A percentile compares a stretch with the other conserved stretches of the same genome.
Conservation (phyloP, 805 yeast genomes). For the Metschnikowia lachancei region DNA sequence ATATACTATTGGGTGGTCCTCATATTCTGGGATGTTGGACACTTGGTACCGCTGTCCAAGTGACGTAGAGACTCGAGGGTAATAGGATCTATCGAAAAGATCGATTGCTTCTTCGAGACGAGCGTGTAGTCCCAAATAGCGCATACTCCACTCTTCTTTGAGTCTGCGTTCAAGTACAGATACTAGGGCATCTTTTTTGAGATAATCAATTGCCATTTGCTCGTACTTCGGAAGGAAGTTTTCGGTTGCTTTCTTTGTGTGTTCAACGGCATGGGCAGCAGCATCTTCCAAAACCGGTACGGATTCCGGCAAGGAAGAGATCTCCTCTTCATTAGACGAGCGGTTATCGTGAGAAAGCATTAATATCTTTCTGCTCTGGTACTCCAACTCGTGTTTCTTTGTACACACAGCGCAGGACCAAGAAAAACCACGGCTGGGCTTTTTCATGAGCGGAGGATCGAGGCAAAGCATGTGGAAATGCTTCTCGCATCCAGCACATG, state of each 20-base stretch:
- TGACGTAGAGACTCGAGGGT: slow-evolving; percentile 76
- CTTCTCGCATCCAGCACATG: slow-evolving; percentile 73
- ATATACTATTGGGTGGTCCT: slow-evolving; percentile 58
- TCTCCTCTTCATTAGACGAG: slow-evolving; percentile 37
- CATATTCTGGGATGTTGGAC: slow-evolving; percentile 62
- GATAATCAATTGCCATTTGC: slow-evolving; percentile 51
- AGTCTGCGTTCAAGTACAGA: slow-evolving; percentile 48
- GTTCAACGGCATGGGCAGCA: background rate
- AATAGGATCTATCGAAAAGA: slow-evolving; percentile 66
- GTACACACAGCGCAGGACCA: slow-evolving; percentile 87
- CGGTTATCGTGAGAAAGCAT: slow-evolving; percentile 45
- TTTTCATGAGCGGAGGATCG: slow-evolving; percentile 75
- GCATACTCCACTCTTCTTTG: slow-evolving; percentile 75
- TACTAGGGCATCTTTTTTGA: slow-evolving; percentile 43
- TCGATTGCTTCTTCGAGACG: slow-evolving; percentile 75
- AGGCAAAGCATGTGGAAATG: slow-evolving; percentile 79
- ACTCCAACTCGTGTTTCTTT: slow-evolving; percentile 49
- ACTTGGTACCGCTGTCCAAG: slow-evolving; percentile 75
- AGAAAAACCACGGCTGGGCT: slow-evolving; percentile 83
- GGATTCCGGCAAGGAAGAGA: slow-evolving; percentile 15
- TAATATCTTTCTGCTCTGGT: slow-evolving; percentile 36
- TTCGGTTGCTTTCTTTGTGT: slow-evolving; percentile 5
- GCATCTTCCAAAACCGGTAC: slow-evolving; percentile 1
- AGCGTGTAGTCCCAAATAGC: slow-evolving; percentile 76
- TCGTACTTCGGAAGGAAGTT: slow-evolving; percentile 51